Evolutionary conservation across 2,329 filamentous ascomycete genomes (phyloP).

Genomic region (Lecanicillium sp.): DNA sequence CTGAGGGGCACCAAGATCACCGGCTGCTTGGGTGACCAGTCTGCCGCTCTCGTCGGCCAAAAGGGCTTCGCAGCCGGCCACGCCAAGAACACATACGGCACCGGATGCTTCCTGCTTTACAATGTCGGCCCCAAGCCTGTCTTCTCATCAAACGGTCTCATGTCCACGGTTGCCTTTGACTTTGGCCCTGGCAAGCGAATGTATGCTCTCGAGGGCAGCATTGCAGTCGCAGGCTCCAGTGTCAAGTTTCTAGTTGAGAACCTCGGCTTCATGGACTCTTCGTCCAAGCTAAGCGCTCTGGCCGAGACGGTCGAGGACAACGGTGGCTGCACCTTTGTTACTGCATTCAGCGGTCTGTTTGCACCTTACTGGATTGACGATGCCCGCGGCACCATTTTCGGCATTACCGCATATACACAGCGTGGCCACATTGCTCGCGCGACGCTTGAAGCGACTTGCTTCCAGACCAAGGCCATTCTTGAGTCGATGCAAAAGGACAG

Average conservation of each 20-base stretch:
- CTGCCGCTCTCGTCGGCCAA: constrained; percentile 71
- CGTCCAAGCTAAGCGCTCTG: constrained; percentile 35
- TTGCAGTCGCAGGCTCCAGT: constrained; percentile 68
- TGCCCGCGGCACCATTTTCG: constrained; percentile 70
- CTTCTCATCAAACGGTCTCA: constrained; percentile 66
- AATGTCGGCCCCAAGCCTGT: constrained; percentile 75
- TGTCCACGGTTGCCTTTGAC: constrained; percentile 72
- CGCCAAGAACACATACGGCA: constrained; percentile 83
- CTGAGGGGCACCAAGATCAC: constrained; percentile 63
- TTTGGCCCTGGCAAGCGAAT: constrained; percentile 59
- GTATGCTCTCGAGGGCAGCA: constrained; percentile 70
- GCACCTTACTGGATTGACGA: constrained; percentile 83
- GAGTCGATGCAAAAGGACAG: constrained; percentile 76
- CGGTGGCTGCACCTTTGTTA: constrained; percentile 69
- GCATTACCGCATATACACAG: constrained; percentile 69
- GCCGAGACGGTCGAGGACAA: constrained; percentile 52
- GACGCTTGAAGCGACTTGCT: constrained; percentile 73
- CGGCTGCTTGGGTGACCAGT: constrained; percentile 75
- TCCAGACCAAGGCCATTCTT: constrained; percentile 75
- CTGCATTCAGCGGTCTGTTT: constrained; percentile 73
- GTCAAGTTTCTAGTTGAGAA: constrained; percentile 60
- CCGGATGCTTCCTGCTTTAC: constrained; percentile 77
- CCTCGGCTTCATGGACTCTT: constrained; percentile 44
- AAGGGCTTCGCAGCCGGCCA: constrained; percentile 67
- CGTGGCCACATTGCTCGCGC: constrained; percentile 71